Percentiles rank a stretch among this genome's conserved stretches.
Evolutionary conservation across 108 stramenopile genomes (phyloP).

Genomic region (Nitzschia sp.): DNA sequence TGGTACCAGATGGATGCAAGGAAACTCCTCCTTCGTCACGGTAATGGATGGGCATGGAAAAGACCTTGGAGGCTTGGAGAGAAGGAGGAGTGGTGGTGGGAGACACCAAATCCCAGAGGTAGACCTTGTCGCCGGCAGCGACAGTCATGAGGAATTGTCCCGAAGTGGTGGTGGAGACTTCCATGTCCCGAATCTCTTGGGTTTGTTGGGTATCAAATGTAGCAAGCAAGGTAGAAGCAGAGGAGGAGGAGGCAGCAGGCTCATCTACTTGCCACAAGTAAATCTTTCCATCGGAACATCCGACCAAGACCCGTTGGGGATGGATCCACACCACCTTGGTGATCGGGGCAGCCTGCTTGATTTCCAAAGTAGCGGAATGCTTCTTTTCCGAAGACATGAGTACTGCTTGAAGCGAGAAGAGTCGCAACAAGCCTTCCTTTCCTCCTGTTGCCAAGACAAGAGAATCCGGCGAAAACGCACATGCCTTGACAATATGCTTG

Average conservation of each 20-base stretch:
- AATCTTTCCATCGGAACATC: conserved; percentile 67
- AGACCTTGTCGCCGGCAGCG: conserved; percentile 83
- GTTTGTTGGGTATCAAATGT: conserved; percentile 49
- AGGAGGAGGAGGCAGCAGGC: conserved; percentile 16
- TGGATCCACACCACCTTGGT: conserved; percentile 73
- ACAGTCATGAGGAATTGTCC: conserved; percentile 70
- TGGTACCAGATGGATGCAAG: conserved; percentile 82
- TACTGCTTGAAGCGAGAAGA: conserved; percentile 64
- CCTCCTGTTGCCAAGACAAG: conserved; percentile 86
- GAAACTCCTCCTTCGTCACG: conserved; percentile 93
- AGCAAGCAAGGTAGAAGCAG: conserved; percentile 9
- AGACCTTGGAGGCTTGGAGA: conserved; percentile 28
- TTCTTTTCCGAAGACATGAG: background rate
- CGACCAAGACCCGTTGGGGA: conserved; percentile 50
- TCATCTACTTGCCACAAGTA: conserved; percentile 59
- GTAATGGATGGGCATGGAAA: conserved; percentile 93
- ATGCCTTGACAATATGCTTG: conserved; percentile 95
- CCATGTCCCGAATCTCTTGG: conserved; percentile 87
- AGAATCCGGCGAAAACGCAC: conserved; percentile 86
- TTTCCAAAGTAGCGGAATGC: conserved; percentile 13
- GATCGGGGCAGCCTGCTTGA: conserved; percentile 41
- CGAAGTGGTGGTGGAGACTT: conserved; percentile 50
- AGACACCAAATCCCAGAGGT: conserved; percentile 60
- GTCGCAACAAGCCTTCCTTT: conserved; percentile 87
- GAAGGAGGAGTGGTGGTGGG: background rate